A percentile compares a stretch with the other conserved stretches of the same genome.
phyloP scores from a whole-genome alignment of 1,284 basidiomycete species.

The Pseudozyma flocculosa region DNA sequence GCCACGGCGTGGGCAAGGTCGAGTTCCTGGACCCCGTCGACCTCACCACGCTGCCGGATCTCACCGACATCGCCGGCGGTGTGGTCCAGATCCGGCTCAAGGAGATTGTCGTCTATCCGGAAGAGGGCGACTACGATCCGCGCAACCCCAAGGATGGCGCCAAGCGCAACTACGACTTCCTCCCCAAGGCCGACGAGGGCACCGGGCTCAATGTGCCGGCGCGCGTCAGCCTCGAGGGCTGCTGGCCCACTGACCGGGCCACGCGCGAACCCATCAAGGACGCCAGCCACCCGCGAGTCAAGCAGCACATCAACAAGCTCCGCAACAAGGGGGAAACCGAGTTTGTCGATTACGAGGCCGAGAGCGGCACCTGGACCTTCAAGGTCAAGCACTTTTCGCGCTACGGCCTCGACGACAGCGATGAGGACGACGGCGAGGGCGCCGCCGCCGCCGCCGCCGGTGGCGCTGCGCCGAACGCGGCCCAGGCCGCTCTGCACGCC shows the following conservation, averaged over 20 bases:
- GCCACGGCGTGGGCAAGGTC: slow-evolving; percentile 86
- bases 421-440: slow-evolving; percentile 40
- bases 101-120: slow-evolving; percentile 90
- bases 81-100: slow-evolving; percentile 86
- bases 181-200: slow-evolving; percentile 68
- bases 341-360: slow-evolving; percentile 78
- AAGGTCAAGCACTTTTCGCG: slow-evolving; percentile 80
- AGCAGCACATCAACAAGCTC: slow-evolving; percentile 79
- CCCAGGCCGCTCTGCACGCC: neutral
- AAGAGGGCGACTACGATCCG: slow-evolving; percentile 61
- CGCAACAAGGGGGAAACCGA: slow-evolving; percentile 81
- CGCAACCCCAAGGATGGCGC: slow-evolving; percentile 50
- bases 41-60: slow-evolving; percentile 77
- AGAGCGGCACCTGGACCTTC: slow-evolving; percentile 88
- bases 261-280: slow-evolving; percentile 89
- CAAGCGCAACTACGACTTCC: slow-evolving; percentile 47
- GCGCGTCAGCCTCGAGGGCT: slow-evolving; percentile 74
- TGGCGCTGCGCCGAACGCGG: neutral
- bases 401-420: slow-evolving; percentile 56
- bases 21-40: slow-evolving; percentile 84
- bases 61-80: slow-evolving; percentile 80
- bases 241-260: slow-evolving; percentile 88
- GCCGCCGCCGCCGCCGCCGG: slow-evolving; percentile 3
- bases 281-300: slow-evolving; percentile 67
- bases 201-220: slow-evolving; percentile 87